These are phyloP conservation scores for Pleurotus citrinopileatus DNA, from an alignment of 768 basidiomycete genomes.

Conservation along the genomic window DNA sequence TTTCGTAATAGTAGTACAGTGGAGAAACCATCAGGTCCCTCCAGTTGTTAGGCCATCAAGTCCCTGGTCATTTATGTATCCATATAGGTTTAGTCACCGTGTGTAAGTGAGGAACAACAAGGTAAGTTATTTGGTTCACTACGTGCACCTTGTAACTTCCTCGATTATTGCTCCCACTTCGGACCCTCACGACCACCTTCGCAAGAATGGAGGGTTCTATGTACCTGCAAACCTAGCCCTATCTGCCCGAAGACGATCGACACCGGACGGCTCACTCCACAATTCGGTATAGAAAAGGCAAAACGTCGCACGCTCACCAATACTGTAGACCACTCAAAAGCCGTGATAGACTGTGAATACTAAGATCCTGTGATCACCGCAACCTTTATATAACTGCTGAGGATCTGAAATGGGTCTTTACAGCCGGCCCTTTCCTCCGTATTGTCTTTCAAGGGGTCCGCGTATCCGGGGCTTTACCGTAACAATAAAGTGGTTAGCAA, in stretches of 20 bases:
- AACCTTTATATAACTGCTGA: too few species aligned
- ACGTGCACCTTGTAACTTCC: background rate
- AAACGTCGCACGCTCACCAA: background rate
- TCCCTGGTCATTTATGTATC: background rate
- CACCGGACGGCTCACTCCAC: background rate
- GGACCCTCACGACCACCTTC: conserved; percentile 9
- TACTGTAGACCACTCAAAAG: background rate
- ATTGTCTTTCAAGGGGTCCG: background rate
- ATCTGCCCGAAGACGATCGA: background rate
- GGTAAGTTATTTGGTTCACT: background rate
- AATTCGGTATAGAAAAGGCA: background rate
- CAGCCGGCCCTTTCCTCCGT: background rate
- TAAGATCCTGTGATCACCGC: too few species aligned
- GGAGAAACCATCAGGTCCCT: background rate
- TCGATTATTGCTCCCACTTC: conserved; percentile 8
- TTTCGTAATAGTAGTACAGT: background rate
- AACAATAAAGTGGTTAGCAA: background rate
- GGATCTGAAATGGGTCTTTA: background rate
- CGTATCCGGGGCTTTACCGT: background rate
- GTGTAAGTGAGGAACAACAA: background rate
- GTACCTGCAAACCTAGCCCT: background rate
- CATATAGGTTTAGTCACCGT: background rate
- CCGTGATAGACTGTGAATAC: too few species aligned
- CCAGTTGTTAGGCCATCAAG: background rate
- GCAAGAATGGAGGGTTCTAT: conserved; percentile 1